Evolutionary conservation across 805 yeast genomes (phyloP).

Genomic region (Brettanomyces sp.): DNA sequence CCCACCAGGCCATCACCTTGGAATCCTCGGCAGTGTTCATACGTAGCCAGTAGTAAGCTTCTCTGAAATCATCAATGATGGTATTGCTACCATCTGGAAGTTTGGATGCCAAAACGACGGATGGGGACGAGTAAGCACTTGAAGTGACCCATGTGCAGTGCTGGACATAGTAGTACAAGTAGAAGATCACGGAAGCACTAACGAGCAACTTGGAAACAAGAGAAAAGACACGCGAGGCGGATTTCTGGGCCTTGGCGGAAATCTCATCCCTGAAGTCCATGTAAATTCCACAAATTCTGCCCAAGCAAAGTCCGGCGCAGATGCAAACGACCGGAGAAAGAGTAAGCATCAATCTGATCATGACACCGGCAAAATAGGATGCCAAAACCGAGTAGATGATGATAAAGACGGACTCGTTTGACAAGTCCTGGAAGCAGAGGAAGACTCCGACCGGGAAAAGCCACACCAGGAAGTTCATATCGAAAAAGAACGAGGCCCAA

Average conservation of each 20-base stretch:
- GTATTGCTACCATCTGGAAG: slow-evolving; percentile 77
- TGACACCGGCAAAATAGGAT: slow-evolving; percentile 96
- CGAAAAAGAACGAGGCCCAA: slow-evolving; percentile 97
- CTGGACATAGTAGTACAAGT: slow-evolving; percentile 71
- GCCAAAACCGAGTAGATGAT: slow-evolving; percentile 89
- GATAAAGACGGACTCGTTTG: slow-evolving; percentile 87
- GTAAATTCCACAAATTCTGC: slow-evolving; percentile 76
- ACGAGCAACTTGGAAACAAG: slow-evolving; percentile 54
- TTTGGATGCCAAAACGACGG: slow-evolving; percentile 83
- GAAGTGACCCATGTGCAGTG: slow-evolving; percentile 98
- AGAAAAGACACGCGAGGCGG: slow-evolving; percentile 11
- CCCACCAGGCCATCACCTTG: slow-evolving; percentile 99
- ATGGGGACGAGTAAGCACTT: slow-evolving; percentile 93
- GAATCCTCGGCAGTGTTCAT: slow-evolving; percentile 97
- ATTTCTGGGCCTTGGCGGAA: slow-evolving; percentile 8
- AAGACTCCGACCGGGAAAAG: slow-evolving; percentile 97
- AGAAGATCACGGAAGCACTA: slow-evolving; percentile 56
- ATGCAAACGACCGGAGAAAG: slow-evolving; percentile 95
- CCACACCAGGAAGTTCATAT: slow-evolving; percentile 89
- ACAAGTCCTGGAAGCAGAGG: slow-evolving; percentile 78
- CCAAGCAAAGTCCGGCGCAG: slow-evolving; percentile 79
- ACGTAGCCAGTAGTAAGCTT: slow-evolving; percentile 97
- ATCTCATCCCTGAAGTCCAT: slow-evolving; percentile 40
- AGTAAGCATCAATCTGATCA: slow-evolving; percentile 96
- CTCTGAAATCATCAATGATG: slow-evolving; percentile 93